Evolutionary conservation across 2,329 filamentous ascomycete species (phyloP), one percentile per base, ranked within the genome.

Genomic region (Pseudogymnoascus sp.): DNA sequence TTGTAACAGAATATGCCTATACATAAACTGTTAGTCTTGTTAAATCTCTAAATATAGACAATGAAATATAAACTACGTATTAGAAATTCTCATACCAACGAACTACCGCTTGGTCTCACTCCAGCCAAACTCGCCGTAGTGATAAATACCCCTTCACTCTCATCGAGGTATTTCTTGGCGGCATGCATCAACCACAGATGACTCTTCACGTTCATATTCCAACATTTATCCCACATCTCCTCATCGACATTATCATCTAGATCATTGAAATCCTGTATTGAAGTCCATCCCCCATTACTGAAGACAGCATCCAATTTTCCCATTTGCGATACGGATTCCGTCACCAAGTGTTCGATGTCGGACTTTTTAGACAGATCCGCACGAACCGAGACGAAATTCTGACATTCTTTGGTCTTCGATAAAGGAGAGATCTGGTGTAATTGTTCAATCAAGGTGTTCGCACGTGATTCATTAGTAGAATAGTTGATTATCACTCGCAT

Each of bases 401-500:
- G 23, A 2, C 35, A 18, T 43, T 62, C 40, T 59, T 1, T 21
- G 40, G 63, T 61, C 75, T 70, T 83, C 81, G 65, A 83, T 76
- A 64, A 76, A 71, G 70, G 62, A 66, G 83, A 80, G 28, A 82
- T 72, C 5, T 72, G 69, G 43, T 81, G 71, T 5, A 92, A 76
- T 64, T 84, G 82, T 8, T 77, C 70, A 3, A 85, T 78, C 2
- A 91, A 77, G 6, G 78, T 75, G 45, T 83, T 76, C 5, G 89
- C 90, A 1, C 84, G 80, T 16, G 81, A 79, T 37, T 78, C 73
- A 72, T 83, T 86, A 65, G 80, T 83, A 74, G 81, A 79, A 74
- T 91, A 93, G 76, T 93, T 93, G 71, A 95, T 82, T 7, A 85
- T 84, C 8, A 93, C 78, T 63, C 89, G 87, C 71, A 83, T 84